These are phyloP conservation scores for Amoeboaphelidium protococcarum DNA, from an alignment of 371 early-diverging fungal species.

Conservation along the genomic window DNA sequence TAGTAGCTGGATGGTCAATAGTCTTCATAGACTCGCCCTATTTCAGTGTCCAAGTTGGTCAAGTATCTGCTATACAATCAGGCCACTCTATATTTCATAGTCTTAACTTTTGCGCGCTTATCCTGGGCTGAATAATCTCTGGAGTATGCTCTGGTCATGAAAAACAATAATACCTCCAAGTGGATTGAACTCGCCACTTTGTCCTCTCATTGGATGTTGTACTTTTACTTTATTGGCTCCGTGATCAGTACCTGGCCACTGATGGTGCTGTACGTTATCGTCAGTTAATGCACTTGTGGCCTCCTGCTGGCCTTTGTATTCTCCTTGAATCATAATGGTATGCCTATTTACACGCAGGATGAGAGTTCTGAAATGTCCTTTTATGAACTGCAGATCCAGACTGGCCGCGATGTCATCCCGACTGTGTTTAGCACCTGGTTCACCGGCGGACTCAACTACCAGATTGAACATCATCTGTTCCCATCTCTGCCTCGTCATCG, in stretches of 20 bases:
- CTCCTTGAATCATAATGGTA: constrained; percentile 65
- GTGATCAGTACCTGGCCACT: constrained; percentile 21
- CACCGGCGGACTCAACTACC: constrained; percentile 39
- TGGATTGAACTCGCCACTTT: constrained; percentile 31
- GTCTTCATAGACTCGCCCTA: too few species aligned
- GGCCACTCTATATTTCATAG: constrained; percentile 44
- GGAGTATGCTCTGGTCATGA: not conserved
- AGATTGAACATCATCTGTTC: constrained; percentile 55
- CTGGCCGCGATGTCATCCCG: constrained; percentile 43
- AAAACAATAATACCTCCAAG: constrained; percentile 4
- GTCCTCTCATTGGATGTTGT: constrained; percentile 38
- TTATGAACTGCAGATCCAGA: constrained; percentile 42
- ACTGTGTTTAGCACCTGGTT: not conserved
- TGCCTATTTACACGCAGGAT: constrained; percentile 45
- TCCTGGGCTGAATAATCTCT: constrained; percentile 26
- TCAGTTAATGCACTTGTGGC: constrained; percentile 45
- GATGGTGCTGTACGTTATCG: constrained; percentile 30
- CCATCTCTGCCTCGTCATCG: constrained; percentile 53
- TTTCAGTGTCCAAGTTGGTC: constrained; percentile 25
- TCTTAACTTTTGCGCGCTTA: constrained; percentile 46
- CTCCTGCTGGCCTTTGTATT: constrained; percentile 48
- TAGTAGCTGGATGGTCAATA: too few species aligned
- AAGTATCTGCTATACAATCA: constrained; percentile 47
- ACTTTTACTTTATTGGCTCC: constrained; percentile 22
- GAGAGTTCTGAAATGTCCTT: constrained; percentile 42